phyloP scores from a whole-genome alignment of 441 rosid genomes.

The Kokia cookei region DNA sequence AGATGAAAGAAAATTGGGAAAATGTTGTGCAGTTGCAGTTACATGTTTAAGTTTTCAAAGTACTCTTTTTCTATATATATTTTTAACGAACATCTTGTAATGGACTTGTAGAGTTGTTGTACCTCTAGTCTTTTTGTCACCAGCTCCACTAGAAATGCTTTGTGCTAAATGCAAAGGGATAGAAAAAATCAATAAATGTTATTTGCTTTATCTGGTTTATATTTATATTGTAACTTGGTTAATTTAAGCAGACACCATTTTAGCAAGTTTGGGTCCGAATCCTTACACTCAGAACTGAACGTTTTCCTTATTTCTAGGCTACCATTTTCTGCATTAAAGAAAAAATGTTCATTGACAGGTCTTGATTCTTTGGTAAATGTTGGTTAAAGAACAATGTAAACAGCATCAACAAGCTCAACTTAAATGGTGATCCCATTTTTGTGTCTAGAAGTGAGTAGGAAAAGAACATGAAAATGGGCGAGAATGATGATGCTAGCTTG shows the following conservation, averaged over 20 bases:
- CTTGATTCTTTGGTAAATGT: no score
- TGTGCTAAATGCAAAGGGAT: neutral
- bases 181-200: neutral
- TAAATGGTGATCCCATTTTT: no score
- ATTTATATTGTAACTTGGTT: neutral
- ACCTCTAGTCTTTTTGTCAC: neutral
- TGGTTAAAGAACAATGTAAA: no score
- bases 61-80: neutral
- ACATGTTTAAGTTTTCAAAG: neutral
- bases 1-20: slow-evolving; percentile 13
- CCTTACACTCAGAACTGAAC: no score
- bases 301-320: no score
- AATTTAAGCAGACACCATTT: neutral
- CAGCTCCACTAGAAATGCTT: slow-evolving; percentile 8
- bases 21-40: slow-evolving; percentile 12
- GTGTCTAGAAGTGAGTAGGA: no score
- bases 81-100: neutral
- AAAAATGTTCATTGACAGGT: no score
- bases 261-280: neutral
- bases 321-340: no score
- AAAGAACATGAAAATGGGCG: neutral
- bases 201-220: neutral
- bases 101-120: slow-evolving; percentile 20
- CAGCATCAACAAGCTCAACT: no score
- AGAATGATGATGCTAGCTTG: neutral